Conservation (phyloP, 2,329 filamentous ascomycete species). For the Myriosclerotinia duriaeana region DNA sequence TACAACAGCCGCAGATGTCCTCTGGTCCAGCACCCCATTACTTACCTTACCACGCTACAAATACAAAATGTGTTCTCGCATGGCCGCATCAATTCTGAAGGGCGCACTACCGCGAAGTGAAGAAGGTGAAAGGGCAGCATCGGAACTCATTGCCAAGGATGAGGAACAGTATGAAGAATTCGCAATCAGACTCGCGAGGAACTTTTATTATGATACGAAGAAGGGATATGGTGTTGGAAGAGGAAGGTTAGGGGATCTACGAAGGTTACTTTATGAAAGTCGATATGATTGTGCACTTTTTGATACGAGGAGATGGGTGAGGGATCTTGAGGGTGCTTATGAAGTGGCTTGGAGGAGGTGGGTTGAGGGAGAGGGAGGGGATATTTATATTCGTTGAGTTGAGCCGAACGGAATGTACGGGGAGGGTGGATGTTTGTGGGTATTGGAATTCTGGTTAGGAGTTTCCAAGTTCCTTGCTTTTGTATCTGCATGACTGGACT, state of each 20-base stretch:
- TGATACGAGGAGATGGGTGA: constrained; percentile 87
- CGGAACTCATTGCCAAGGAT: constrained; percentile 72
- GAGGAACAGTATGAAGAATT: constrained; percentile 84
- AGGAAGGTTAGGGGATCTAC: constrained; percentile 75
- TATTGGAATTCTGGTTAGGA: no score
- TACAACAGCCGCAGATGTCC: constrained; percentile 91
- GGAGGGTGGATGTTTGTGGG: no score
- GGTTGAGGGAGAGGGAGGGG: constrained; percentile 82
- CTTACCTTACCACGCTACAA: constrained; percentile 87
- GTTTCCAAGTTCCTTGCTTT: no score
- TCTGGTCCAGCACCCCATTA: constrained; percentile 94
- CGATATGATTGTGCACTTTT: constrained; percentile 88
- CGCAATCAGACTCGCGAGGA: constrained; percentile 65
- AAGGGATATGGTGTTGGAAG: constrained; percentile 52
- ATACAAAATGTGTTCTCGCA: constrained; percentile 99
- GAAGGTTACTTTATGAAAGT: constrained; percentile 77
- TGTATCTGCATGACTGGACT: no score
- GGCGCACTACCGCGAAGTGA: constrained; percentile 76
- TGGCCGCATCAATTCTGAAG: constrained; percentile 91
- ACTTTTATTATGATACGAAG: constrained; percentile 57
- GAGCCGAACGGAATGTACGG: no score
- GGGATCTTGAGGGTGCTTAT: constrained; percentile 85
- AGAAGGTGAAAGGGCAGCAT: constrained; percentile 65
- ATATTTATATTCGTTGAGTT: constrained; percentile 69
- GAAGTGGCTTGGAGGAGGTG: constrained; percentile 84